phyloP scores from a whole-genome alignment of 1,139 yeast genomes.

The Yamadazyma oceani region DNA sequence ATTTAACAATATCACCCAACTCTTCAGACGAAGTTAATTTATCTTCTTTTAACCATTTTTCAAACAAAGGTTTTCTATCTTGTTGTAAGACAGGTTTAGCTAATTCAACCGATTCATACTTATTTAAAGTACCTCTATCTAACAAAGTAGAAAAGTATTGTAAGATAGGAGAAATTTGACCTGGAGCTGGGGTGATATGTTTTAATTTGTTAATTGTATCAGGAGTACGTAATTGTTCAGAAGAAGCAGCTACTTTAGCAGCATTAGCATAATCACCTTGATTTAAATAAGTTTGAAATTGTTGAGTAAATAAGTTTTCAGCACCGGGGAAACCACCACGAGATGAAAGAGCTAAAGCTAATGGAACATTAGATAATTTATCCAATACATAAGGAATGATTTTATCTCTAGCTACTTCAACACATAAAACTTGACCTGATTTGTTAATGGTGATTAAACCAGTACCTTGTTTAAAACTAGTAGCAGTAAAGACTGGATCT shows the following conservation, averaged over 20 bases:
- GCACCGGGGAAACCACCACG: slow-evolving; percentile 99
- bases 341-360: slow-evolving; percentile 87
- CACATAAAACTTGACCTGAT: slow-evolving; percentile 92
- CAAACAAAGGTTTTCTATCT: slow-evolving; percentile 90
- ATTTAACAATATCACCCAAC: slow-evolving; percentile 92
- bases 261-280: slow-evolving; percentile 90
- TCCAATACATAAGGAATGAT: slow-evolving; percentile 88
- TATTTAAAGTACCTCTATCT: slow-evolving; percentile 91
- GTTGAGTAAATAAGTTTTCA: slow-evolving; percentile 86
- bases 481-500: slow-evolving; percentile 91
- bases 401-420: slow-evolving; percentile 81
- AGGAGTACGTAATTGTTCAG: slow-evolving; percentile 90
- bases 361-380: slow-evolving; percentile 79
- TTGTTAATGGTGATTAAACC: slow-evolving; percentile 95
- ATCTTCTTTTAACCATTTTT: slow-evolving; percentile 95
- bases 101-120: slow-evolving; percentile 90
- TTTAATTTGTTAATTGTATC: slow-evolving; percentile 93
- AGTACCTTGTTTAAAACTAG: slow-evolving; percentile 66
- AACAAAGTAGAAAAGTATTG: slow-evolving; percentile 90
- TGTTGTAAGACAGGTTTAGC: slow-evolving; percentile 96
- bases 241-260: slow-evolving; percentile 95
- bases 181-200: slow-evolving; percentile 91
- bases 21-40: slow-evolving; percentile 93
- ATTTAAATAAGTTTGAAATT: slow-evolving; percentile 80
- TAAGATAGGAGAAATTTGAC: slow-evolving; percentile 90